A percentile compares a stretch with the other conserved stretches of the same genome.
Conservation (phyloP, 2,329 filamentous ascomycete species). For the Ophiocordyceps sinensis region DNA sequence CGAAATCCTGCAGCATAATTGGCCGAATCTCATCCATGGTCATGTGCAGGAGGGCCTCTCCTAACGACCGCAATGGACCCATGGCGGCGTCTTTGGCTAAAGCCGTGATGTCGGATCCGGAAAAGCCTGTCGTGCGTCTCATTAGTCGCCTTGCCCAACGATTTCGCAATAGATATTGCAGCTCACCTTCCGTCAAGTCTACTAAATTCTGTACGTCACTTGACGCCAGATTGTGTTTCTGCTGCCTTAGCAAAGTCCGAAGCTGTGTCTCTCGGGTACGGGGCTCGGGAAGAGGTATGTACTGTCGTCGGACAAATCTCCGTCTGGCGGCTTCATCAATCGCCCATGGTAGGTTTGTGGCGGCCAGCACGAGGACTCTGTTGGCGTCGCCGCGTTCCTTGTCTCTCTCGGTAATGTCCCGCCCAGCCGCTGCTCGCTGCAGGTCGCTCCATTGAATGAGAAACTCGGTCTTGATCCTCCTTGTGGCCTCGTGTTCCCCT, state of each 20-base stretch:
- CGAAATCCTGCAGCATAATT: slow-evolving; percentile 71
- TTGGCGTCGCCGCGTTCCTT: slow-evolving; percentile 68
- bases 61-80: slow-evolving; percentile 81
- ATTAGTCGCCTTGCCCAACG: neutral
- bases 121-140: slow-evolving; percentile 58
- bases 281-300: slow-evolving; percentile 84
- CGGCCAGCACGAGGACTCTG: slow-evolving; percentile 81
- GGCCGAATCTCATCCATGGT: slow-evolving; percentile 88
- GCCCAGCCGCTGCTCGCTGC: slow-evolving; percentile 78
- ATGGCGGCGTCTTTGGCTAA: slow-evolving; percentile 96
- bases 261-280: slow-evolving; percentile 70
- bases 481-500: slow-evolving; percentile 82
- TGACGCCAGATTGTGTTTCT: slow-evolving; percentile 66
- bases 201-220: slow-evolving; percentile 62
- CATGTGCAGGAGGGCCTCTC: slow-evolving; percentile 79
- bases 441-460: slow-evolving; percentile 95
- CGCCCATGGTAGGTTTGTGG: slow-evolving; percentile 93
- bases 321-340: slow-evolving; percentile 91
- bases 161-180: neutral
- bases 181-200: slow-evolving; percentile 66
- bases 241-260: slow-evolving; percentile 64
- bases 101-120: slow-evolving; percentile 90
- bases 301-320: slow-evolving; percentile 84
- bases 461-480: slow-evolving; percentile 94
- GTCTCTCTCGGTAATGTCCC: slow-evolving; percentile 52